Base-by-base conservation (phyloP, 768 basidiomycete genomes). In the Pleurotus citrinopileatus region DNA sequence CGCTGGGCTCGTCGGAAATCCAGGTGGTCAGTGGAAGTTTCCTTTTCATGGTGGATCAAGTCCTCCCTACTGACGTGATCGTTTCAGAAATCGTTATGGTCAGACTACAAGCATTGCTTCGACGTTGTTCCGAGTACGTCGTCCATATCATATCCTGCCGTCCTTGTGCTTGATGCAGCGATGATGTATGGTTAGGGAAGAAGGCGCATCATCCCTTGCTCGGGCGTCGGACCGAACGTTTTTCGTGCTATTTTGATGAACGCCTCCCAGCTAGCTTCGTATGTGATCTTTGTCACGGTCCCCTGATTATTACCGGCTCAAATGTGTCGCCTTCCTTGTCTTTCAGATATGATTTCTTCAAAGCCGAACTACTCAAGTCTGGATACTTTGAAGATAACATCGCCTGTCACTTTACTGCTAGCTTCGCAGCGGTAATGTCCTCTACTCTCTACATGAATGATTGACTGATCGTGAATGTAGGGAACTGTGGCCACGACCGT, bases 191-290 rank as follows among this genome's bases (percentile, higher is more conserved):
- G 82, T 93, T 9, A 79, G 84, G 1, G 92, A 95, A 67, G 93
- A 96, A 69, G 93, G 93, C 3, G 57, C 74, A 13, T 87, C 86
- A 0, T 89, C 90, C 0, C 81, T 94, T 46, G 73, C 68, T 15
- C 83, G 93, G 94, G 94, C 20, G 77, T 89, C 3, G 84, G 79
- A 2, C 94, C 94, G 0, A 96, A 96, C 60, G 84, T 93, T 4
- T 86, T 94, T 66, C 81, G 93, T 66, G 87, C 92, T 1, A 63
- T 94, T 12, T 68, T 95, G 57, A 94, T 94, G 92, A 95, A 95
- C 67, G 90, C 91, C 45, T 89, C 87, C 71, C 93, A 96, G 67
- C 83, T 96, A 20, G 93, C 91, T 1, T 92, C 91, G 84, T 91
- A 65, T 66, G 89, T 75, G 3, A 27, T 28, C 26, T 26, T 32